Base-by-base conservation (phyloP, 345 rosid species). In the Dipteronia sinensis region DNA sequence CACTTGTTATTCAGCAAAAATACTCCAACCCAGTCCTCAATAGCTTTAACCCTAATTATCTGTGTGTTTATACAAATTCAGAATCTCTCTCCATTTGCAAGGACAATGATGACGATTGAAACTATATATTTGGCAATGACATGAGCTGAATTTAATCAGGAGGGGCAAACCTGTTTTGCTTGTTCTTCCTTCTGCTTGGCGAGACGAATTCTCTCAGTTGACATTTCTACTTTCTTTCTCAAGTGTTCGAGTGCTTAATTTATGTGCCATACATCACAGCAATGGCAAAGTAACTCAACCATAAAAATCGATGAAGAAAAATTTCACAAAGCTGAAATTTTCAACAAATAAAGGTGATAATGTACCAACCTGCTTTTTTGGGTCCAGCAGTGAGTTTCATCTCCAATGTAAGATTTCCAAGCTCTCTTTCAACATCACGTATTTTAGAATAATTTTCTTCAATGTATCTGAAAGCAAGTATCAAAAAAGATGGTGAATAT, bases 301-400 rank as follows among this genome's bases (percentile, higher is more conserved):
- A 69, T 71, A 74, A 62, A 65, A 55, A 71, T 69, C 44, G 58
- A 59, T 58, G 9, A 69, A 13, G 38, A 13, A 63, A 69, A 47
- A 29, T 72, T 62, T 10, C 74, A 76, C 19, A 69, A 23, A 67
- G 27, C 46, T 29, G 49, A 44, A 76, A 80, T n/a, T 29, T 56
- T 44, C 62, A 70, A 67, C 22, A 56, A 58, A 49, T 15, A 20
- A 16, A 6, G 27, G 56, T n/a, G 76, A 71, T 53, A 7, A 64
- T 51, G 63, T 38, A 55, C 79, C 67, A 83, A 93, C 97, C 99
- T 81, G 95, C 95, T 78, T 88, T 94, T 83, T 96, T 96, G 46
- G 99, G 99, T 61, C 99, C 99, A 71, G 98, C 90, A 4, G 97
- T 96, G 80, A 96, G 97, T 84, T 96, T 96, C 97, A 96, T 87